Conservation (phyloP, 2,329 filamentous ascomycete species). For the Cladosporium halotolerans region DNA sequence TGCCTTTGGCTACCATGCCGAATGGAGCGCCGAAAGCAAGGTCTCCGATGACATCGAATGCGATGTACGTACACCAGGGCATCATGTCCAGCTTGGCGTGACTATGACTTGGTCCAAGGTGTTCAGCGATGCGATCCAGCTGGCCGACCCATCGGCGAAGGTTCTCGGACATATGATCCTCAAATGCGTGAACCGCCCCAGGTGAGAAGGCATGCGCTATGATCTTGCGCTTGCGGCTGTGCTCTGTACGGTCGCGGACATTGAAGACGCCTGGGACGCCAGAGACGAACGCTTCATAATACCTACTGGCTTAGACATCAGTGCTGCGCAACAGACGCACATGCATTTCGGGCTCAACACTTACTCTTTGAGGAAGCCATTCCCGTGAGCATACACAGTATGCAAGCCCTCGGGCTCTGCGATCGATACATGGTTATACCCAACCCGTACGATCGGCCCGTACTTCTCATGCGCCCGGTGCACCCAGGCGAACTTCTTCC, state of each 20-base stretch:
- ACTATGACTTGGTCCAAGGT: conserved; percentile 8
- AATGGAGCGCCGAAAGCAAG: conserved; percentile 25
- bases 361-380: conserved; percentile 30
- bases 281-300: conserved; percentile 32
- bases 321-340: background rate
- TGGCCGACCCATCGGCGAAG: conserved; percentile 19
- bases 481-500: conserved; percentile 20
- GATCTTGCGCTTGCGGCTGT: conserved; percentile 32
- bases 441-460: background rate
- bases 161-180: conserved; percentile 28
- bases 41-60: conserved; percentile 22
- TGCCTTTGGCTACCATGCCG: conserved; percentile 22
- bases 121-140: conserved; percentile 17
- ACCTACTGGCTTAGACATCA: conserved; percentile 14
- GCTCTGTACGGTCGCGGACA: conserved; percentile 28
- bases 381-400: conserved; percentile 27
- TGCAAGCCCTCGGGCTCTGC: conserved; percentile 20
- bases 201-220: conserved; percentile 32
- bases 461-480: conserved; percentile 13
- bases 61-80: conserved; percentile 23
- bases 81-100: conserved; percentile 21
- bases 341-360: background rate
- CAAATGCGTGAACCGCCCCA: conserved; percentile 28
- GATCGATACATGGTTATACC: conserved; percentile 17
- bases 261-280: conserved; percentile 32